These are phyloP conservation scores for Rhododendron henanense DNA, from an alignment of 148 eudicot species.

Conservation along the genomic window DNA sequence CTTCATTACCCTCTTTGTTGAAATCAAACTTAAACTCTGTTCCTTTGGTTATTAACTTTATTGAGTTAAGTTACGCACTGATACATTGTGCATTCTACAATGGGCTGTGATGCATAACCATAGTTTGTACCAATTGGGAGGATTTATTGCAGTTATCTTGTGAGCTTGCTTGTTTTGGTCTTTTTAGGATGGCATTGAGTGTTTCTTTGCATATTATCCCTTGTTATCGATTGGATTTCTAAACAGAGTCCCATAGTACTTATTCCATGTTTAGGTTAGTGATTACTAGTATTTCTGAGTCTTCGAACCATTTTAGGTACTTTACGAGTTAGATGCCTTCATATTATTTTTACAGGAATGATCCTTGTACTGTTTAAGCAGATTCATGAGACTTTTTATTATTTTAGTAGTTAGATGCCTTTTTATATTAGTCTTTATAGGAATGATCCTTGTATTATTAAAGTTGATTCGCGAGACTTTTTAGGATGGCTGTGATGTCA, in stretches of 20 bases:
- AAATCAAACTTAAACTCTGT: background rate
- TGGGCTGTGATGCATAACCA: background rate
- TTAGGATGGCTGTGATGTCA: background rate
- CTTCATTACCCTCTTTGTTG: background rate
- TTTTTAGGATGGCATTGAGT: background rate
- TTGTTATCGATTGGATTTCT: background rate
- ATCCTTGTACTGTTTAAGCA: background rate
- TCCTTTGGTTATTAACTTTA: background rate
- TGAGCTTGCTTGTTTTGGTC: background rate
- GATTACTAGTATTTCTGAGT: background rate
- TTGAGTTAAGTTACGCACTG: background rate
- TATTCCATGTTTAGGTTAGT: background rate
- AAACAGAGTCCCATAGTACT: background rate
- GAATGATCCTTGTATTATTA: background rate
- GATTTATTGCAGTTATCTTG: conserved; percentile 3
- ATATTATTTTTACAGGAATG: background rate
- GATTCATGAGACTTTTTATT: background rate
- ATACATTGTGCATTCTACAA: background rate
- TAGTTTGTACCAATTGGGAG: background rate
- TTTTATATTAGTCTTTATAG: background rate
- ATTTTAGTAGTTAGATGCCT: background rate
- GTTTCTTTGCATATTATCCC: background rate
- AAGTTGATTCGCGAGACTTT: background rate
- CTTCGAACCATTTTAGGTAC: background rate
- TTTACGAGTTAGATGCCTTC: background rate